phyloP scores from a whole-genome alignment of 371 early-diverging fungal species.

The Choanephora cucurbitarum region DNA sequence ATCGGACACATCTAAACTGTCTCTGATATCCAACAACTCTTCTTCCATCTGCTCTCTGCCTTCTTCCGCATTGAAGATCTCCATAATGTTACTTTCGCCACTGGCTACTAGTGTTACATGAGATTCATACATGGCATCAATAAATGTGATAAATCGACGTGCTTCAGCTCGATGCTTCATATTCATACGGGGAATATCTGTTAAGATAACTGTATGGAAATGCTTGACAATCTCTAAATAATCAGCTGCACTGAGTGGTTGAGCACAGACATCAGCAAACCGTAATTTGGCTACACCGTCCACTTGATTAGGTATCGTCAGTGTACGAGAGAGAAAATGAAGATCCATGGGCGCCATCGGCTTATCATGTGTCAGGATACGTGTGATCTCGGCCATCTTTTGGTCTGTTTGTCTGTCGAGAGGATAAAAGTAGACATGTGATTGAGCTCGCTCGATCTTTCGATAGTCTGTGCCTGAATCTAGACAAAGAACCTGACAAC shows the following conservation, averaged over 20 bases:
- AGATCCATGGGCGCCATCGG: conserved; percentile 50
- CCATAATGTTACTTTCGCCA: conserved; percentile 66
- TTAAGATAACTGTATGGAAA: conserved; percentile 78
- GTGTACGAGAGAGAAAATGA: conserved; percentile 72
- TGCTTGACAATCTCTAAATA: conserved; percentile 78
- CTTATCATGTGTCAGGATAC: conserved; percentile 30
- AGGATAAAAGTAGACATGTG: conserved; percentile 63
- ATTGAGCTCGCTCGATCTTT: conserved; percentile 56
- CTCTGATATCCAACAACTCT: conserved; percentile 43
- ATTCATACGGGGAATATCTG: conserved; percentile 86
- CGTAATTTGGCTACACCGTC: conserved; percentile 74
- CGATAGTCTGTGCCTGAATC: conserved; percentile 93
- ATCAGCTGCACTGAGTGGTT: conserved; percentile 87
- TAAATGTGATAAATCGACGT: conserved; percentile 90
- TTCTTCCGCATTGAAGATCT: conserved; percentile 70
- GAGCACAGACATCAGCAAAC: conserved; percentile 84
- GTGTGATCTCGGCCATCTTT: conserved; percentile 43
- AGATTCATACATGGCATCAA: conserved; percentile 91
- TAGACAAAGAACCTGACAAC: conserved; percentile 79
- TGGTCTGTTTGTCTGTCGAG: conserved; percentile 51
- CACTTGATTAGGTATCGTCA: conserved; percentile 64
- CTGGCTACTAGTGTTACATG: conserved; percentile 67
- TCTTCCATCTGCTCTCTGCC: conserved; percentile 36
- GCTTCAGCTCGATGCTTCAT: conserved; percentile 83
- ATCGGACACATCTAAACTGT: conserved; percentile 44